Conservation (phyloP, 2,329 filamentous ascomycete genomes). For the Fusarium miscanthi region DNA sequence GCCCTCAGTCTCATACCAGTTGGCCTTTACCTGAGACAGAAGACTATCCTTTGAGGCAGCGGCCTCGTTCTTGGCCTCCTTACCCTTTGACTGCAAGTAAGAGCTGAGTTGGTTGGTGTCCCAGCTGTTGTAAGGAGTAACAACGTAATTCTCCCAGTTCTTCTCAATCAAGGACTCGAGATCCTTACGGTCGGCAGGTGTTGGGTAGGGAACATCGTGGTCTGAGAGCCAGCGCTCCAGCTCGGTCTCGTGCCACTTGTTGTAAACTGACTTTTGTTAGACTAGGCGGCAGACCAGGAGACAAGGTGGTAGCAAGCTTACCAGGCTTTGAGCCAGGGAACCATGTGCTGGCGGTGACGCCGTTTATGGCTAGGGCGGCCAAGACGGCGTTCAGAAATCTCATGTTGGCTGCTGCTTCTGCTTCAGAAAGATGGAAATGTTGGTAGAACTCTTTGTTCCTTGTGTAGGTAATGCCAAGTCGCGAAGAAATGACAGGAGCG, state of each 20-base stretch:
- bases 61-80: conserved; percentile 74
- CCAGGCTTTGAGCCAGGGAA: conserved; percentile 80
- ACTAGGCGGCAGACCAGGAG: background rate
- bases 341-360: conserved; percentile 81
- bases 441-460: background rate
- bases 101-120: conserved; percentile 73
- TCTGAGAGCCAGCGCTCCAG: conserved; percentile 97
- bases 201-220: conserved; percentile 90
- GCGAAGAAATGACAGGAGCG: background rate
- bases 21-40: conserved; percentile 73
- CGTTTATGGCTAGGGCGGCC: conserved; percentile 76
- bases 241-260: conserved; percentile 99
- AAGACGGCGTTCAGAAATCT: conserved; percentile 79
- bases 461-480: background rate
- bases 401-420: conserved; percentile 65
- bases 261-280: conserved; percentile 75
- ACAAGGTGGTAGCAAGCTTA: conserved; percentile 57
- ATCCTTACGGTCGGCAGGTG: conserved; percentile 89
- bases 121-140: conserved; percentile 81
- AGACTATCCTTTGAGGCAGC: conserved; percentile 77
- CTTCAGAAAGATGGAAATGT: background rate
- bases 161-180: conserved; percentile 90
- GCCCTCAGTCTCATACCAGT: conserved; percentile 84
- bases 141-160: conserved; percentile 86
- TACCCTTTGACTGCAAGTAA: conserved; percentile 77